A percentile compares a stretch with the other conserved stretches of the same genome.
Evolutionary conservation across 306 rosid species (phyloP).

Genomic region (Sindora glabra): DNA sequence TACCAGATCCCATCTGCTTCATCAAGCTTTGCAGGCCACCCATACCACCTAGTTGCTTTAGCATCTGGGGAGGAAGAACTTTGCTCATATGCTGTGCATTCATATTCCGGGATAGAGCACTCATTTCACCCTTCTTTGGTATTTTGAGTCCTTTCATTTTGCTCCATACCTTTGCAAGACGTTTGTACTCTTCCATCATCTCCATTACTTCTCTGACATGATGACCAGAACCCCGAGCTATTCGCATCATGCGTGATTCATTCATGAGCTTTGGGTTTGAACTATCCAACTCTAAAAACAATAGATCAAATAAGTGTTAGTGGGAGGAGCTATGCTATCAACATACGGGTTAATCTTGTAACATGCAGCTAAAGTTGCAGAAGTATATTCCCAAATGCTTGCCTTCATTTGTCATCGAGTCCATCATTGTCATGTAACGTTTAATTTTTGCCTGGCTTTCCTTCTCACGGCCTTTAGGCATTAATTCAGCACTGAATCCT

Average conservation of each 20-base stretch:
- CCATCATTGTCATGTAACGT: constrained; percentile 98
- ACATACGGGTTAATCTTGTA: neutral
- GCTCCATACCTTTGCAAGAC: constrained; percentile 75
- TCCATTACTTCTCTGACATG: constrained; percentile 59
- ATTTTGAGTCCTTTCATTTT: constrained; percentile 77
- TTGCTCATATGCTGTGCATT: constrained; percentile 83
- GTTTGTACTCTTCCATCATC: constrained; percentile 85
- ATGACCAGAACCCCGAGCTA: constrained; percentile 81
- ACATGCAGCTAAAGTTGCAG: neutral
- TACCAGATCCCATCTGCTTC: constrained; percentile 73
- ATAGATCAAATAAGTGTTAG: constrained; percentile 10
- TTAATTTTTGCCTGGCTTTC: constrained; percentile 86
- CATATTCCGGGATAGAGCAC: constrained; percentile 64
- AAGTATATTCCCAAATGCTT: constrained; percentile 8
- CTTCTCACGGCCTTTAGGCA: constrained; percentile 89
- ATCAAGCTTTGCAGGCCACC: constrained; percentile 81
- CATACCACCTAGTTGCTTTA: constrained; percentile 84
- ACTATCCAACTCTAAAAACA: constrained; percentile 77
- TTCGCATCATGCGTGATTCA: constrained; percentile 72
- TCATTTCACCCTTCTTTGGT: constrained; percentile 78
- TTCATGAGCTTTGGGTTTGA: constrained; percentile 67
- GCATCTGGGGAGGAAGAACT: constrained; percentile 78
- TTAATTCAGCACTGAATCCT: constrained; percentile 61
- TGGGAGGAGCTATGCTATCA: neutral
- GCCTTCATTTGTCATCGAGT: constrained; percentile 94